These are phyloP conservation scores for Sugiyamaella valdiviana DNA, from an alignment of 805 yeast species.

Conservation along the genomic window DNA sequence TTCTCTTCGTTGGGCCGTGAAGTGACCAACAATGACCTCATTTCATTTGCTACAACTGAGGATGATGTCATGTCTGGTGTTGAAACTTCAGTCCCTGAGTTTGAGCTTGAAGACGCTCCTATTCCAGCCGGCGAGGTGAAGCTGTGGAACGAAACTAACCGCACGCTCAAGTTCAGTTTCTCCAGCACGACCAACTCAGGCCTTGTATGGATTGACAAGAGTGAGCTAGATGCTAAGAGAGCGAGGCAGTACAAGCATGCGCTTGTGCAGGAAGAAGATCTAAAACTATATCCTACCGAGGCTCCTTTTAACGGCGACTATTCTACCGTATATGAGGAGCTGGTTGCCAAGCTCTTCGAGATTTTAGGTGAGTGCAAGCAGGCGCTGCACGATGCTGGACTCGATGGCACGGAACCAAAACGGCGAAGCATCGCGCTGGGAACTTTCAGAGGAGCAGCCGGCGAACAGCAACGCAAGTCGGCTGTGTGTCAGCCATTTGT, in stretches of 20 bases:
- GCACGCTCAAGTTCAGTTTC: slow-evolving; percentile 25
- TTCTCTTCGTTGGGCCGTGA: no score
- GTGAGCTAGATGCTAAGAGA: not conserved
- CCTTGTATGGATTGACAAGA: slow-evolving; percentile 24
- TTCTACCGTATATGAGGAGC: slow-evolving; percentile 13
- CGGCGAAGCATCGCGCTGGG: not conserved
- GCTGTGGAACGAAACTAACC: slow-evolving; percentile 17
- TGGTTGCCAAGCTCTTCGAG: slow-evolving; percentile 8
- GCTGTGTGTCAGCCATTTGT: not conserved
- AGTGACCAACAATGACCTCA: not conserved
- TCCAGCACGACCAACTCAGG: slow-evolving; percentile 22
- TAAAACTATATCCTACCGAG: slow-evolving; percentile 17
- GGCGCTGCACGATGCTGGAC: not conserved
- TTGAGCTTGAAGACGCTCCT: slow-evolving; percentile 23
- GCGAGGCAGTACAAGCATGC: not conserved
- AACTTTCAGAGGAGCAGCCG: not conserved
- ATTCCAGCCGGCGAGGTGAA: slow-evolving; percentile 22
- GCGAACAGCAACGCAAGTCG: not conserved
- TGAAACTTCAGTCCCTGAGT: not conserved
- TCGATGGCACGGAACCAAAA: not conserved
- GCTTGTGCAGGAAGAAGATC: slow-evolving; percentile 16
- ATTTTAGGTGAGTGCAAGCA: not conserved
- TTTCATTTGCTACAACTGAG: not conserved
- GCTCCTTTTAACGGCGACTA: slow-evolving; percentile 12
- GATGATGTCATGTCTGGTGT: not conserved